phyloP scores from a whole-genome alignment of 495 filamentous ascomycete genomes.

The Bombardia bombarda region DNA sequence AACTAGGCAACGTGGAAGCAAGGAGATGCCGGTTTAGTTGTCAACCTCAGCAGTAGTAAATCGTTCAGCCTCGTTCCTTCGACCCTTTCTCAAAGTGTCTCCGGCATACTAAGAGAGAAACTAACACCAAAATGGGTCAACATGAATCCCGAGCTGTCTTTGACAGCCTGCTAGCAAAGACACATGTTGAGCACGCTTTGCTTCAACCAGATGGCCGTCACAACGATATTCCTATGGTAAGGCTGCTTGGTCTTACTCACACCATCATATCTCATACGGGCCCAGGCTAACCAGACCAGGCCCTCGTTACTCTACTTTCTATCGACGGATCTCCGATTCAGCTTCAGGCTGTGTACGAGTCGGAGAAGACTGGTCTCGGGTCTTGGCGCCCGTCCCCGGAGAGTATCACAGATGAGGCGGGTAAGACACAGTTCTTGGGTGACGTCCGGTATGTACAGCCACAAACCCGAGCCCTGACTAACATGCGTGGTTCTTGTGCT shows the following conservation, averaged over 20 bases:
- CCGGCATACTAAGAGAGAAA: no score
- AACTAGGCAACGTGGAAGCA: no score
- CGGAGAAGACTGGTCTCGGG: slow-evolving; percentile 4
- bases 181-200: slow-evolving; percentile 22
- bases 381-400: slow-evolving; percentile 18
- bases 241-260: neutral
- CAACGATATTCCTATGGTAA: slow-evolving; percentile 20
- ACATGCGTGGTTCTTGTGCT: neutral
- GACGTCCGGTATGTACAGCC: slow-evolving; percentile 11
- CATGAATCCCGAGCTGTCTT: slow-evolving; percentile 13
- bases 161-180: slow-evolving; percentile 19
- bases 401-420: slow-evolving; percentile 11
- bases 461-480: neutral
- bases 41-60: no score
- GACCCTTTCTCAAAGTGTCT: no score
- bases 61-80: no score
- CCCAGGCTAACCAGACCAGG: no score
- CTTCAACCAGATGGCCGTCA: slow-evolving; percentile 14
- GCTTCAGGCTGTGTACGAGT: slow-evolving; percentile 14
- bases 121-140: slow-evolving; percentile 10
- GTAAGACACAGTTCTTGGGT: slow-evolving; percentile 11
- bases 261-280: no score
- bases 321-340: slow-evolving; percentile 9
- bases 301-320: slow-evolving; percentile 17
- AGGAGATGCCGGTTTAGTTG: no score